Evolutionary conservation across 441 rosid genomes (phyloP), one percentile per base, ranked within the genome.

Genomic region (Hypseocharis bilobata): DNA sequence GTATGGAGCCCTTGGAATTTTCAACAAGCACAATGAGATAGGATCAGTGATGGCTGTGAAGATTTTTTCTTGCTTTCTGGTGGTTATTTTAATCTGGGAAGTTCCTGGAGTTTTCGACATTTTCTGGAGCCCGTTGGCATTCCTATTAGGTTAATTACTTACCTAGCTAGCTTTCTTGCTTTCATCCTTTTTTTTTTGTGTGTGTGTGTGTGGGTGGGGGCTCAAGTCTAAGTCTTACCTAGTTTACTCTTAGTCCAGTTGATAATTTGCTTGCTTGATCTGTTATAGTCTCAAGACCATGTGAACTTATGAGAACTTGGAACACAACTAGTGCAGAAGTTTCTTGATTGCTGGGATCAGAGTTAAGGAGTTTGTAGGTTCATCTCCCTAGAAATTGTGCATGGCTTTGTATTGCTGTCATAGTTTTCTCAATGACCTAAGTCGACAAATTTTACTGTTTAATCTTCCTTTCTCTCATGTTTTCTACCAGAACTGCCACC

Each of bases 51-150:
- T 94, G 92, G 83, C 88, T 68, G 52, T 74, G 69, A 94, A 94
- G 82, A 80, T 94, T 63, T 72, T 85, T 70, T 80, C 89, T 62
- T 89, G 96, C 85, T 91, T 94, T 78, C 77, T 89, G 19, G 83
- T 84, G 78, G 96, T 94, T 69, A 80, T 94, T 74, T 70, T 94
- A 80, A 70, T 89, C 73, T 94, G 99, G 99, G 99, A 94, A 80
- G 73, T 89, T 67, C 97, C 96, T 60, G 97, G 97, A 66, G 92
- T 86, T 68, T 94, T 94, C 72, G 83, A 91, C 23, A 72, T 89
- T 59, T 51, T 94, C 70, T 94, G 97, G 97, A 76, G 88, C 74
- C 99, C 99, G 22, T 78, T 91, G 3, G 25, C 89, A 26, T 89
- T 87, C 84, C 23, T 94, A 56, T 77, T 91, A 70, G 96, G 98